These are phyloP conservation scores for Cucurbita pepo DNA, from an alignment of 306 rosid species.

Conservation along the genomic window DNA sequence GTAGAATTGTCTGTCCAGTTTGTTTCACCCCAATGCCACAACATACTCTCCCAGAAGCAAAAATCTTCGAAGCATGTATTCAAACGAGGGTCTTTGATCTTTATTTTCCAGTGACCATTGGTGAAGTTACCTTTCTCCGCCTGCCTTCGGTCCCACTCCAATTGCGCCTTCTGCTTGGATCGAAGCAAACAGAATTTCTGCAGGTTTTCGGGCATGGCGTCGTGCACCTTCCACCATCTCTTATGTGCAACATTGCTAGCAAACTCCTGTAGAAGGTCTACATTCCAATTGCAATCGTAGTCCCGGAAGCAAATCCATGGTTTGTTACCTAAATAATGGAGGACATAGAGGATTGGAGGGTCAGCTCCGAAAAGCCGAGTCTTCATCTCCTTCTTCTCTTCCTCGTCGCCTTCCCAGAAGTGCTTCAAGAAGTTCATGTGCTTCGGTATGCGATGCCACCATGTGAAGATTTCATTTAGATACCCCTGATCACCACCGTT, in stretches of 20 bases:
- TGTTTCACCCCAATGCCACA: slow-evolving; percentile 75
- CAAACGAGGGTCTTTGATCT: slow-evolving; percentile 50
- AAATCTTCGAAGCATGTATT: slow-evolving; percentile 50
- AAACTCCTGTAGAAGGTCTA: slow-evolving; percentile 50
- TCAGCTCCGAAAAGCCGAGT: slow-evolving; percentile 60
- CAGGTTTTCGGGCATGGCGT: slow-evolving; percentile 60
- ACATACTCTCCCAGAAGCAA: slow-evolving; percentile 83
- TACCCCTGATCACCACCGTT: slow-evolving; percentile 90
- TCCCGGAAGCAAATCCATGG: slow-evolving; percentile 90
- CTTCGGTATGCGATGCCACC: slow-evolving; percentile 87
- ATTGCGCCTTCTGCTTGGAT: slow-evolving; percentile 66
- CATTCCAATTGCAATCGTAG: slow-evolving; percentile 88
- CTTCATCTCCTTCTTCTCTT: slow-evolving; percentile 42
- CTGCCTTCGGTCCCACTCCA: slow-evolving; percentile 83
- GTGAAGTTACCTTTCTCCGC: slow-evolving; percentile 63
- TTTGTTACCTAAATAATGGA: slow-evolving; percentile 67
- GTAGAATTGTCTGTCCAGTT: slow-evolving; percentile 64
- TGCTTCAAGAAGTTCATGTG: slow-evolving; percentile 92
- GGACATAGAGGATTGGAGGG: slow-evolving; percentile 65
- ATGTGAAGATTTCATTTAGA: slow-evolving; percentile 69
- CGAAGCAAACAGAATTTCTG: slow-evolving; percentile 60
- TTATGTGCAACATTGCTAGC: slow-evolving; percentile 74
- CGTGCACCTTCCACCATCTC: slow-evolving; percentile 80
- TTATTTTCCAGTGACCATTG: slow-evolving; percentile 73
- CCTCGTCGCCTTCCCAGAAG: slow-evolving; percentile 77